Conservation (phyloP, 169 alveolate genomes). For the Besnoitia besnoiti region DNA sequence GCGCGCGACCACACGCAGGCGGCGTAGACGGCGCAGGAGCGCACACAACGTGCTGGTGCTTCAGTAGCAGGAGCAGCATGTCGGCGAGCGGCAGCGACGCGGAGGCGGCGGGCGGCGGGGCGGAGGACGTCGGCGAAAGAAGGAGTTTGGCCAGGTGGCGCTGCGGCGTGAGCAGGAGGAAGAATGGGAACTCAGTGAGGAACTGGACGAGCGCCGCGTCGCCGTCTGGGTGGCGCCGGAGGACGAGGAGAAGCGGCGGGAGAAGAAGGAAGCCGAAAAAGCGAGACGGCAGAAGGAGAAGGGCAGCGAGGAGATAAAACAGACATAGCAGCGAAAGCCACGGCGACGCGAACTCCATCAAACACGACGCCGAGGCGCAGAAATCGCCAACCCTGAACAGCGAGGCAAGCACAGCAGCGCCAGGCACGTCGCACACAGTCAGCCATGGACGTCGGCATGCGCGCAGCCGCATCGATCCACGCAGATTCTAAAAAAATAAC, state of each 20-base stretch:
- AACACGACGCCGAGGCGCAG: not conserved
- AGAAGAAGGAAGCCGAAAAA: slow-evolving; percentile 8
- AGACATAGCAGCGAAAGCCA: not conserved
- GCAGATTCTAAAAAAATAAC: too few relatives aligned
- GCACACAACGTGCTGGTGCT: slow-evolving; percentile 16
- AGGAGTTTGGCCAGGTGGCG: not conserved
- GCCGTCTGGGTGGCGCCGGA: slow-evolving; percentile 31
- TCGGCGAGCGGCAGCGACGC: not conserved
- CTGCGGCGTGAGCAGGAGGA: slow-evolving; percentile 9
- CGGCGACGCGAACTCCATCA: slow-evolving; percentile 19
- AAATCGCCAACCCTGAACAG: not conserved
- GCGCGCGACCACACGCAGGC: not conserved
- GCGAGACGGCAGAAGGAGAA: slow-evolving; percentile 6
- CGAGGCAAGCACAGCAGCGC: too few relatives aligned
- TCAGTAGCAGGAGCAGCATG: slow-evolving; percentile 17
- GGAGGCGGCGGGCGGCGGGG: not conserved
- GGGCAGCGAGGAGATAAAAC: not conserved
- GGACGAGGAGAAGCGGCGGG: not conserved
- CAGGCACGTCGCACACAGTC: too few relatives aligned
- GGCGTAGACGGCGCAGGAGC: not conserved
- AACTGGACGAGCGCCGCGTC: not conserved
- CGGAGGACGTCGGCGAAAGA: not conserved
- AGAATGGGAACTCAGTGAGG: slow-evolving; percentile 16
- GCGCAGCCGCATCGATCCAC: too few relatives aligned
- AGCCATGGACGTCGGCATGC: too few relatives aligned